Evolutionary conservation across 2,329 filamentous ascomycete genomes (phyloP), one percentile per base, ranked within the genome.

Genomic region (Stagonosporopsis cucurbitacearum): DNA sequence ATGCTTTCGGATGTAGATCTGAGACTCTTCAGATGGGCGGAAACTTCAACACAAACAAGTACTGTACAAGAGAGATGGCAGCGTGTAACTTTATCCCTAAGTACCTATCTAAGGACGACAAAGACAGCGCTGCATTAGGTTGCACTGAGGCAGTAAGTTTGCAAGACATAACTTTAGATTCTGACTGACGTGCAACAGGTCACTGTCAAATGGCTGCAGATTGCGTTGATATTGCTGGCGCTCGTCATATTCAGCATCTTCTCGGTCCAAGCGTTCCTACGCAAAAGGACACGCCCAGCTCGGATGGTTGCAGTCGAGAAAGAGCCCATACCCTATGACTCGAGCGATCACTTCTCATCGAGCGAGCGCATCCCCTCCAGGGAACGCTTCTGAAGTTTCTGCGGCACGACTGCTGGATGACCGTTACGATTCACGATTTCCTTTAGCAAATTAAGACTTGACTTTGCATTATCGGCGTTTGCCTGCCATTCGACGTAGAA

Each of bases 141-240:
- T 73, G 70, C 54, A 63, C 61, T 25, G 65, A 67, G 44, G 59
- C 64, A 28, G 70, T 73, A 32, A 65, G 70, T 67, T 5, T 9
- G 19, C 8, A 28, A 37, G 6, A 12, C 0, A 8, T 4, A n/a
- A 9, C 4, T 30, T 6, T 7, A 12, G 28, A n/a, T 3, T 32
- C 12, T 41, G 6, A 28, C 54, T 33, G 4, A 33, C 23, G 1
- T 9, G 23, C n/a, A 54, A 50, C 37, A 71, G 70, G 49, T 62
- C 7, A 56, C 62, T 15, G 65, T 68, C 6, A 72, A 72, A 41
- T 73, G 69, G 69, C 23, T 72, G 17, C 69, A 71, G 32, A 57
- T 73, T 26, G 48, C 66, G 17, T 41, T 73, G 8, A 51, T 68
- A 3, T 9, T 70, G 15, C 60, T 62, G 23, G 52, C 59, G 0